Evolutionary conservation across 805 yeast genomes (phyloP), one percentile per base, ranked within the genome.

Genomic region (Metschnikowia gelsemii): DNA sequence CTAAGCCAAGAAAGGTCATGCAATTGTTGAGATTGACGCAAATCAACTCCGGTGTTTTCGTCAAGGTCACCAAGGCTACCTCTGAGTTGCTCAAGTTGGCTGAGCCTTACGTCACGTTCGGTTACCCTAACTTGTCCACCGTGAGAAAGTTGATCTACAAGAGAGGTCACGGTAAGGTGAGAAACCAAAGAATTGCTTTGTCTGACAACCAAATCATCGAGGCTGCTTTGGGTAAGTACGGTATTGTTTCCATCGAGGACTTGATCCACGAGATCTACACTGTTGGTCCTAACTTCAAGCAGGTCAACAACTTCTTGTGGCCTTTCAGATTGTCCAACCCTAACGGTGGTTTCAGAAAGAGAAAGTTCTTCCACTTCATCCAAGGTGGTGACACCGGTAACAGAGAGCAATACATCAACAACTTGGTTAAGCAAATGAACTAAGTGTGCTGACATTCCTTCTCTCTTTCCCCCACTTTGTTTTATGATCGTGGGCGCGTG

Each of bases 361-460:
- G 96, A 84, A 88, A 88, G 82, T 88, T 88, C 95, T 82, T 82
- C 79, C 96, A 88, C 79, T 88, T 85, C 71, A 84, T 88, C 81
- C 95, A 87, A 79, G 96, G 96, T 80, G 96, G 96, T 84, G 84
- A 93, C 79, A 82, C 88, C 74, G 96, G 96, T 85, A 88, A 88
- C 95, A 86, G 96, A 78, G 96, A 88, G 79, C 83, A 87, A 66
- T 84, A 79, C 87, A 88, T 88, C 77, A 88, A 88, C 84, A 83
- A 85, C 72, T 84, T 88, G 75, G 87, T 87, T 70, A 86, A 87
- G 80, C 84, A 87, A 72, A 86, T 85, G 93, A 85, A 84, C 88
- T 86, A 85, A 77, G 68, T 63, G 52, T 47, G 50, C 12, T 48
- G 45, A 8, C 23, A 22, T 18, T 13, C 22, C 17, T n/a, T 38